These are phyloP conservation scores for Allomyces javanicus DNA, from an alignment of 192 early-diverging fungal species.

Conservation along the genomic window DNA sequence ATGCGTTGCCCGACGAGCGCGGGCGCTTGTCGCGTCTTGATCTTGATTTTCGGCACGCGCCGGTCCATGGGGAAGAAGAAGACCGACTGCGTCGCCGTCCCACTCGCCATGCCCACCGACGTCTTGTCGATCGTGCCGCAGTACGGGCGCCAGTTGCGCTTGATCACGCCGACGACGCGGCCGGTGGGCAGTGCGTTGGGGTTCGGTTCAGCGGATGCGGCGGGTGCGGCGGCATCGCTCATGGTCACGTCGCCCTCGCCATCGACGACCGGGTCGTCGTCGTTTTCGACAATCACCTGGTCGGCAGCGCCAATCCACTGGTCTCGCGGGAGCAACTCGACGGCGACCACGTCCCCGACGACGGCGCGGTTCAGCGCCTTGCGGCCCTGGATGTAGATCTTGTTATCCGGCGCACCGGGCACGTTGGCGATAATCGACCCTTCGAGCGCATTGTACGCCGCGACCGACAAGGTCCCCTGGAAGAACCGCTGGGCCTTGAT, in stretches of 20 bases:
- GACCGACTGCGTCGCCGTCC: conserved; percentile 45
- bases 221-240: conserved; percentile 4
- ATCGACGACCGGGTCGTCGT: conserved; percentile 44
- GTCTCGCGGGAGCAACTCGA: conserved; percentile 61
- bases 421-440: conserved; percentile 53
- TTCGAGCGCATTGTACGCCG: conserved; percentile 73
- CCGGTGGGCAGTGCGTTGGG: conserved; percentile 46
- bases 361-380: conserved; percentile 71
- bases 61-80: conserved; percentile 79
- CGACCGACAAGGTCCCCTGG: conserved; percentile 67
- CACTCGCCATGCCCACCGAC: conserved; percentile 33
- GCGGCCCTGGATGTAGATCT: conserved; percentile 64
- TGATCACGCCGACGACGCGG: conserved; percentile 77
- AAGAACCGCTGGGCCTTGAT: conserved; percentile 58
- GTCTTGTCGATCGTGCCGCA: conserved; percentile 77
- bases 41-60: conserved; percentile 80
- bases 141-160: conserved; percentile 83
- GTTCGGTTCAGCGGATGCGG: conserved; percentile 4
- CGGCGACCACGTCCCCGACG: conserved; percentile 78
- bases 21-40: conserved; percentile 75
- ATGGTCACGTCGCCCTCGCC: conserved; percentile 7
- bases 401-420: conserved; percentile 43
- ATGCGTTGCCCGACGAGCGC: conserved; percentile 61
- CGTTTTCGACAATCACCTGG: conserved; percentile 52
- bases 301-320: conserved; percentile 66